Conservation (phyloP, 169 alveolate species). For the Miamiensis avidus region DNA sequence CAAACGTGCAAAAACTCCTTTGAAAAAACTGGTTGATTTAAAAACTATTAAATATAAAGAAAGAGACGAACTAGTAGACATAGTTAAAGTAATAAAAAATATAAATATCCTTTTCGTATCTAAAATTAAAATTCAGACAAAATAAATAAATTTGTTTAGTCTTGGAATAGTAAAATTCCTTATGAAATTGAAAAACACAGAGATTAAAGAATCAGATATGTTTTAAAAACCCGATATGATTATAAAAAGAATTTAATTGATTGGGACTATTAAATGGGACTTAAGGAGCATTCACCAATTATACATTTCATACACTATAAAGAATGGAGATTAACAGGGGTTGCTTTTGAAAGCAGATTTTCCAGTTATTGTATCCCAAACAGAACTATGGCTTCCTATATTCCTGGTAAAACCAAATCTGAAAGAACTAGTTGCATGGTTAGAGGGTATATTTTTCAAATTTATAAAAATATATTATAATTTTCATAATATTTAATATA, state of each 20-base stretch:
- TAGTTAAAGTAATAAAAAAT: constrained; percentile 11
- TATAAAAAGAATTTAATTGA: constrained; percentile 39
- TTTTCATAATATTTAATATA: too few species aligned
- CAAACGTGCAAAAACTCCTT: constrained; percentile 27
- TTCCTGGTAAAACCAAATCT: constrained; percentile 39
- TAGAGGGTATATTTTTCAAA: constrained; percentile 28
- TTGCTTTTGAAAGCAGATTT: constrained; percentile 48
- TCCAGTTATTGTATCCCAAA: constrained; percentile 41
- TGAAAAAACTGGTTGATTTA: constrained; percentile 35
- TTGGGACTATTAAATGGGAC: constrained; percentile 50
- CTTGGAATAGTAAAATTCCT: constrained; percentile 34
- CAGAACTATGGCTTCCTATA: constrained; percentile 39
- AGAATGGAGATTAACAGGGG: constrained; percentile 50
- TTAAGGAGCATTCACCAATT: constrained; percentile 38
- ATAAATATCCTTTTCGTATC: too few species aligned
- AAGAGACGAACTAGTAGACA: constrained; percentile 40
- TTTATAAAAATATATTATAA: too few species aligned
- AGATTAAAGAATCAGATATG: constrained; percentile 48
- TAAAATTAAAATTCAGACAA: too few species aligned
- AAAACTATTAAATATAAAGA: constrained; percentile 38
- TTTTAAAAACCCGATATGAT: constrained; percentile 38
- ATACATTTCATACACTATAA: constrained; percentile 42
- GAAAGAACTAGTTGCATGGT: constrained; percentile 25
- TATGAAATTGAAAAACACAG: constrained; percentile 38
- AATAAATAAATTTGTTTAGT: background rate